Evolutionary conservation across 202 grass and related monocot species (phyloP), one percentile per base, ranked within the genome.

Genomic region (Miscanthus sacchariflorus): DNA sequence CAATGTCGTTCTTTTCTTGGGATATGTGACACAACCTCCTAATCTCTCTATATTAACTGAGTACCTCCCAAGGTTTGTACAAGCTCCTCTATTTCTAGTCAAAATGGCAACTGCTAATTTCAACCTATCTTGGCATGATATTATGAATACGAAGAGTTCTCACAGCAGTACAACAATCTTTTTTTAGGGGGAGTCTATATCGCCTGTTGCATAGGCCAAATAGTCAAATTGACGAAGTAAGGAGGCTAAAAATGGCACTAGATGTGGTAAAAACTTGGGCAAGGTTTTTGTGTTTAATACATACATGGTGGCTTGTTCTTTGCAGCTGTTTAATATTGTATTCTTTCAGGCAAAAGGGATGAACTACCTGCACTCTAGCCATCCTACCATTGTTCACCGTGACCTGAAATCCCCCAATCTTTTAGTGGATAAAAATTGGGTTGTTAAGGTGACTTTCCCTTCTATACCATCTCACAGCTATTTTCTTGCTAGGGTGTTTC

Each of bases 381-480:
- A 99, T 92, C 97, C 97, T 84, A 94, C 97, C 89, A 90, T 99
- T 78, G 97, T 99, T 77, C 97, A 99, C 86, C 90, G 97, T 36
- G 97, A 99, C 93, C 87, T 99, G 73, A 99, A 99, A 89, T 97
- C 97, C 77, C 91, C 97, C 83, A 99, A 99, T 85, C 97, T 99
- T 89, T 89, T 99, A 85, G 97, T 99, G 36, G 97, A 99, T 84
- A 99, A 91, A 84, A 99, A 97, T 89, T 99, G 97, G 97, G 97
- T 97, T 86, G 93, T 97, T 68, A 99, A 99, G 94, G 97, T 99
- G 81, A 90, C 14, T 84, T 46, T 79, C 43, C 67, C 38, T 40
- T 85, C 67, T 63, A 48, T 81, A 46, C 76, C 73, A 42, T 87
- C 70, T 77, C 1, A 11, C 8, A 39, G n/a, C 10, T 79, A 35